Conservation (phyloP, 129 eudicot species). For the Tanacetum coccineum region DNA sequence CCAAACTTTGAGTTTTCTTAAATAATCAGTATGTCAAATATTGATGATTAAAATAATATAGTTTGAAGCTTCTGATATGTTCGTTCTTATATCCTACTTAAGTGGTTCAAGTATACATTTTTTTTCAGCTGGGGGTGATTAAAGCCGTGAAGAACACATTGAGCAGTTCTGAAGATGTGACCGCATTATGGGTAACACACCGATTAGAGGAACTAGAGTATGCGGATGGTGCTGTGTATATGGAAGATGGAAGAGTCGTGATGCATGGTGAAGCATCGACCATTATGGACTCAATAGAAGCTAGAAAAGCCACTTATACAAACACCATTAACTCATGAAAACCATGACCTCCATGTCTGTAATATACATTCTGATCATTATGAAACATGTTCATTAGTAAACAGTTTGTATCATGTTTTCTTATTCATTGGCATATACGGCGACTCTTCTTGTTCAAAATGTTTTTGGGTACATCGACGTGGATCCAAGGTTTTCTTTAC, state of each 20-base stretch:
- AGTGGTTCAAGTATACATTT: neutral
- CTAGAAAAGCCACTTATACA: constrained; percentile 54
- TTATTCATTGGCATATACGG: too few species aligned
- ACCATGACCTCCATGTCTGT: neutral
- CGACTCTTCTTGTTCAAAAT: too few species aligned
- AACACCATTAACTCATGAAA: constrained; percentile 29
- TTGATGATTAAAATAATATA: too few species aligned
- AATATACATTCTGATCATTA: neutral
- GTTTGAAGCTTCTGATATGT: too few species aligned
- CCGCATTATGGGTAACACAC: constrained; percentile 92
- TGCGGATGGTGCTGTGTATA: constrained; percentile 88
- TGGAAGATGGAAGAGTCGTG: constrained; percentile 78
- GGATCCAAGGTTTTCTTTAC: too few species aligned
- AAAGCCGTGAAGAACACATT: constrained; percentile 70
- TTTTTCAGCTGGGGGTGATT: constrained; percentile 58
- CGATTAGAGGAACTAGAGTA: constrained; percentile 78
- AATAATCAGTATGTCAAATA: too few species aligned
- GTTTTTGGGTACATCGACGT: too few species aligned
- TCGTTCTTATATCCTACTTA: neutral
- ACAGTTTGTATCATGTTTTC: too few species aligned
- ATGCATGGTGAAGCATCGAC: constrained; percentile 61
- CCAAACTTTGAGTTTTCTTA: too few species aligned
- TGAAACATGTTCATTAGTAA: neutral
- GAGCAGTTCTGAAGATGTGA: constrained; percentile 48
- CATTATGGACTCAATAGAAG: constrained; percentile 48